Percentiles rank a stretch among this genome's conserved stretches.
Evolutionary conservation across 83 land plant species (phyloP).

Genomic region (Picea abies): DNA sequence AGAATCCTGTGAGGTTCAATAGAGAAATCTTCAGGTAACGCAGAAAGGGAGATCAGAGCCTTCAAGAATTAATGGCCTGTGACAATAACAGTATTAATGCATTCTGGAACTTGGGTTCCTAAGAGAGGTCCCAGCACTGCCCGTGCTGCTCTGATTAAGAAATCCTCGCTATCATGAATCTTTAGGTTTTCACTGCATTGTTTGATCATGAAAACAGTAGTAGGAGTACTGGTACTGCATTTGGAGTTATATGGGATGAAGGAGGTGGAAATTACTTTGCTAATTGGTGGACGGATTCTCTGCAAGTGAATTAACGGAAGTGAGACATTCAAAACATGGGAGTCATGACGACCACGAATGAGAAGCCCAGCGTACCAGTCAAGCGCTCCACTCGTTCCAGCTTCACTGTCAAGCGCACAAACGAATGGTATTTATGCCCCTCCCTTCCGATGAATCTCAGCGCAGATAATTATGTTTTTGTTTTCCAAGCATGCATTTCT

Average conservation of each 20-base stretch:
- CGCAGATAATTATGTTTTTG: too few species aligned
- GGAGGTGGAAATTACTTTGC: too few species aligned
- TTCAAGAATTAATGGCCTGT: not conserved
- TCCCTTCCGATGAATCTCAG: too few species aligned
- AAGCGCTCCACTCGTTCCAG: not conserved
- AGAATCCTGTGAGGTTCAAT: not conserved
- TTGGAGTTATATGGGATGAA: too few species aligned
- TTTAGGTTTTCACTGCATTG: too few species aligned
- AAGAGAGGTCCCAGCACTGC: not conserved
- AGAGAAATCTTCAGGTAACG: not conserved
- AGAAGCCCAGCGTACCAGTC: conserved; percentile 6
- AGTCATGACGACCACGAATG: conserved; percentile 4
- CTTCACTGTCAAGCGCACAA: conserved; percentile 8
- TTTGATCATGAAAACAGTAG: too few species aligned
- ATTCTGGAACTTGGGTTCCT: conserved; percentile 1
- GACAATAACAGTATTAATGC: not conserved
- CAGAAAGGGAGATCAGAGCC: not conserved
- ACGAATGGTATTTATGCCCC: not conserved
- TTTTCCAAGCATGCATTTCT: too few species aligned
- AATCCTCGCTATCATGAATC: too few species aligned
- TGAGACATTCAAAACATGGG: conserved; percentile 4
- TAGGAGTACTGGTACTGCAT: too few species aligned
- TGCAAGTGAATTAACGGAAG: not conserved
- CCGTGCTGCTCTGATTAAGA: too few species aligned
- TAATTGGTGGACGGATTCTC: too few species aligned